phyloP scores from a whole-genome alignment of 768 basidiomycete genomes.

The Myochromella boudieri region DNA sequence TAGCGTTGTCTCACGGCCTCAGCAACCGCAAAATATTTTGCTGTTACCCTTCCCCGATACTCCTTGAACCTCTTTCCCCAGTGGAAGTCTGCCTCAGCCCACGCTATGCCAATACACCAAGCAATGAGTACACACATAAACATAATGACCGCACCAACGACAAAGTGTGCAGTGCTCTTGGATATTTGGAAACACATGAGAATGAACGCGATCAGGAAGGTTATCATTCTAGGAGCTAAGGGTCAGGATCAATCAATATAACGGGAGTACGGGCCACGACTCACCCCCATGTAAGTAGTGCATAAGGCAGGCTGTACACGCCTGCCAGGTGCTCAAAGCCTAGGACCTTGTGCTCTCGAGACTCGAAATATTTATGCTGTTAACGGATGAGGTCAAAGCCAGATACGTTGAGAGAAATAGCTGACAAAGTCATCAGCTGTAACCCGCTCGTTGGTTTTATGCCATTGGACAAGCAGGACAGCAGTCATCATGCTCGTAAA shows the following conservation, averaged over 20 bases:
- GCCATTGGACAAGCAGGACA: constrained; percentile 40
- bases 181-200: constrained; percentile 26
- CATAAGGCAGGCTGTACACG: constrained; percentile 11
- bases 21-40: too few relatives aligned
- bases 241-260: background rate
- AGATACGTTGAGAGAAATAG: background rate
- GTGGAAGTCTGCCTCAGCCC: constrained; percentile 13
- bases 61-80: background rate
- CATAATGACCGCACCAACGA: constrained; percentile 14
- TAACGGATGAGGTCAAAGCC: background rate
- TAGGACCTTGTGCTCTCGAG: background rate
- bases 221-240: constrained; percentile 23
- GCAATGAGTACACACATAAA: constrained; percentile 17
- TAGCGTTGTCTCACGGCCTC: too few relatives aligned
- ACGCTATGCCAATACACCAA: constrained; percentile 25
- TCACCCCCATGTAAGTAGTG: constrained; percentile 18
- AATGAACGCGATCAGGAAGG: constrained; percentile 25
- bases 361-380: constrained; percentile 5
- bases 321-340: constrained; percentile 9
- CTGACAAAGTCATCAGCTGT: constrained; percentile 36
- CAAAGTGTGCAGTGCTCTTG: constrained; percentile 10
- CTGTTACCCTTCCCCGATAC: too few relatives aligned
- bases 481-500: constrained; percentile 43
- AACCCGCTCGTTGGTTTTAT: constrained; percentile 30
- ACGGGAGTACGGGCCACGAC: constrained; percentile 2